Percentiles rank a stretch among this genome's conserved stretches.
These are phyloP conservation scores for Beauveria scarabaeidicola DNA, from an alignment of 2,329 filamentous ascomycete species.

Conservation along the genomic window DNA sequence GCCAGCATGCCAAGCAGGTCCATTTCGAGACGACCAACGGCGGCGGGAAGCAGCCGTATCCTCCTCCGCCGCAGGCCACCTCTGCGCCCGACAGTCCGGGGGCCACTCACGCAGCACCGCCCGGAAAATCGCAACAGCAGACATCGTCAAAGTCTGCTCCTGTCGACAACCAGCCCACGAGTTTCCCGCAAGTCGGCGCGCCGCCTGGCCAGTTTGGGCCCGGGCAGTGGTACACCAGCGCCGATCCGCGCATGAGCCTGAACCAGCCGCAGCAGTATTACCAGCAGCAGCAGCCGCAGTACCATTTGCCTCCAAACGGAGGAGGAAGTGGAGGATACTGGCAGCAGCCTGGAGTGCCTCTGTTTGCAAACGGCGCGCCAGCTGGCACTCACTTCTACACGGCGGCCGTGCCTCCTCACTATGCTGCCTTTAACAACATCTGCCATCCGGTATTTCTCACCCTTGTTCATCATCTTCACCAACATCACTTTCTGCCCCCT, in stretches of 20 bases:
- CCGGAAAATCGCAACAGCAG: background rate
- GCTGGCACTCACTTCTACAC: constrained; percentile 10
- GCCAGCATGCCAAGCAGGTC: background rate
- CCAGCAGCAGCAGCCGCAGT: constrained; percentile 1
- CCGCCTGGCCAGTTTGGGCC: constrained; percentile 5
- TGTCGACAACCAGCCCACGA: constrained; percentile 10
- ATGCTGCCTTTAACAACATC: constrained; percentile 8
- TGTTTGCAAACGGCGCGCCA: constrained; percentile 10
- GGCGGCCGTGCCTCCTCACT: constrained; percentile 3
- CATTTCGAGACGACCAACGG: constrained; percentile 3
- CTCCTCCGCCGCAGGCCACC: background rate
- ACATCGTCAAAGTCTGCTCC: background rate
- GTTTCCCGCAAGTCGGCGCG: constrained; percentile 9
- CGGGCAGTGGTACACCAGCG: constrained; percentile 9
- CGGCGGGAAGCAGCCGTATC: background rate
- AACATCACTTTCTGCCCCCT: background rate
- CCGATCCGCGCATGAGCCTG: constrained; percentile 8
- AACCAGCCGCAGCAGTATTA: constrained; percentile 2
- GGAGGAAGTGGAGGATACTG: background rate
- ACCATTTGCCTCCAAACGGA: constrained; percentile 1
- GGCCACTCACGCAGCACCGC: background rate
- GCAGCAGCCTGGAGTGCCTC: background rate
- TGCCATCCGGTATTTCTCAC: constrained; percentile 9
- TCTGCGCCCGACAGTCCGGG: background rate
- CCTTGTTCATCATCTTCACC: background rate